Percentiles rank a stretch among this genome's conserved stretches.
phyloP scores from a whole-genome alignment of 2,329 filamentous ascomycete species.

The Tolypocladium cylindrosporum region DNA sequence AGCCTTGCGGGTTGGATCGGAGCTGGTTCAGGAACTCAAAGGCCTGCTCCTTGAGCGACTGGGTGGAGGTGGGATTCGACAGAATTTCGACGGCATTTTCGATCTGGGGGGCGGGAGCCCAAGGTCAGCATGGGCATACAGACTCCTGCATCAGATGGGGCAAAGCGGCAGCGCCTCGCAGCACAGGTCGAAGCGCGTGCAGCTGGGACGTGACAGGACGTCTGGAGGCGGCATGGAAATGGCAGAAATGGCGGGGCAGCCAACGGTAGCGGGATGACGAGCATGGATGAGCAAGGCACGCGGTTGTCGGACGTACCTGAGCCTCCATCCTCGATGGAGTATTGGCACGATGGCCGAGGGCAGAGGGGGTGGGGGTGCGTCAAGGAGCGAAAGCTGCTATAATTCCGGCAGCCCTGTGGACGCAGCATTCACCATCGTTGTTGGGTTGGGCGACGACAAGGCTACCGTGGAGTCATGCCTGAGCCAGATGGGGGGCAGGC shows the following conservation, averaged over 20 bases:
- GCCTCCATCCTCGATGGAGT: conserved; percentile 30
- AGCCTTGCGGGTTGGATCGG: conserved; percentile 71
- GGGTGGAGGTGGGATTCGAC: conserved; percentile 70
- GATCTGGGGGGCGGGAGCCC: conserved; percentile 48
- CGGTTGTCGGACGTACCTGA: conserved; percentile 27
- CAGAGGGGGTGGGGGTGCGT: conserved; percentile 3
- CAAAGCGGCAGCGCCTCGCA: background rate
- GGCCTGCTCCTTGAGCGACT: conserved; percentile 68
- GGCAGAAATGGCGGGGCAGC: background rate
- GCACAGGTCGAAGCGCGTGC: background rate
- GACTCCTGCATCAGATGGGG: background rate
- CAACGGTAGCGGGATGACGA: background rate
- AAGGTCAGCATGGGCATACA: background rate
- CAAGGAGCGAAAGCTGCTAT: conserved; percentile 28
- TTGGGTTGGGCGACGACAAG: conserved; percentile 20
- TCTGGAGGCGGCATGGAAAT: background rate
- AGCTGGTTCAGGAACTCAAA: conserved; percentile 73
- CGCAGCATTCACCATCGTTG: conserved; percentile 33
- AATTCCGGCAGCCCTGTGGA: conserved; percentile 30
- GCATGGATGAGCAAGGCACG: background rate
- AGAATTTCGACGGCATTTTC: conserved; percentile 94
- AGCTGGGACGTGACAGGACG: background rate
- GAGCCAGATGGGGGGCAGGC: conserved; percentile 9
- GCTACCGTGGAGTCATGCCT: conserved; percentile 33
- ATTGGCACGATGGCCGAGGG: conserved; percentile 7